A percentile compares a stretch with the other conserved stretches of the same genome.
phyloP scores from a whole-genome alignment of 108 stramenopile species.

The Aurantiochytrium sp. region DNA sequence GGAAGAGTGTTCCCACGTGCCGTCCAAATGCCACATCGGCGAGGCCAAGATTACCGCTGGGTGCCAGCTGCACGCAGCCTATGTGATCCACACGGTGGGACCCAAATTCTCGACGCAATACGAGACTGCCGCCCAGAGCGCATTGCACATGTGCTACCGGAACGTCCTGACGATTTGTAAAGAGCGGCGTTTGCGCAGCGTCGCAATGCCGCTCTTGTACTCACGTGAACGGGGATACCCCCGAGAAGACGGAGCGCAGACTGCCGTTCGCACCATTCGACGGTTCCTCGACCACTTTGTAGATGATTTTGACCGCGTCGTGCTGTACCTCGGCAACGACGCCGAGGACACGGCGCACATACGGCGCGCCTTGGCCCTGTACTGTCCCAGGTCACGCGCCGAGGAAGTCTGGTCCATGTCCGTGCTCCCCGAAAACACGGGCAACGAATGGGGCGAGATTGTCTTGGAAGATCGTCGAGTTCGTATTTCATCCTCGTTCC shows the following conservation, averaged over 20 bases:
- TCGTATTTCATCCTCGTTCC: not conserved
- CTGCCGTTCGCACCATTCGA: not conserved
- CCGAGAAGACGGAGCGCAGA: not conserved
- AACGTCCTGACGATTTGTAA: not conserved
- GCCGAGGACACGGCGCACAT: not conserved
- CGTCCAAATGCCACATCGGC: not conserved
- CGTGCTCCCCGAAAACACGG: not conserved
- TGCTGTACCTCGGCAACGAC: not conserved
- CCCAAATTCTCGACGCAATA: not conserved
- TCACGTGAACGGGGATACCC: not conserved
- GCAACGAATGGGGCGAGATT: conserved; percentile 6
- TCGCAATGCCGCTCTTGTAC: not conserved
- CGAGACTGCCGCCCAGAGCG: not conserved
- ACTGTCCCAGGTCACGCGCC: not conserved
- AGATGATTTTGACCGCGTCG: not conserved
- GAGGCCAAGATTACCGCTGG: conserved; percentile 3
- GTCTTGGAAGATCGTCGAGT: not conserved
- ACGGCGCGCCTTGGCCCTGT: not conserved
- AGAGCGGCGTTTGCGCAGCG: not conserved
- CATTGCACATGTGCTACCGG: not conserved
- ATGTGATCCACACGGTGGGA: not conserved
- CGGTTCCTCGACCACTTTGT: not conserved
- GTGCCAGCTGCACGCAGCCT: not conserved
- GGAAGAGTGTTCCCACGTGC: not conserved
- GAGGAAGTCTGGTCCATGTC: not conserved